A percentile compares a stretch with the other conserved stretches of the same genome.
phyloP scores from a whole-genome alignment of 768 basidiomycete genomes.

The Hygrocybe coccinea region DNA sequence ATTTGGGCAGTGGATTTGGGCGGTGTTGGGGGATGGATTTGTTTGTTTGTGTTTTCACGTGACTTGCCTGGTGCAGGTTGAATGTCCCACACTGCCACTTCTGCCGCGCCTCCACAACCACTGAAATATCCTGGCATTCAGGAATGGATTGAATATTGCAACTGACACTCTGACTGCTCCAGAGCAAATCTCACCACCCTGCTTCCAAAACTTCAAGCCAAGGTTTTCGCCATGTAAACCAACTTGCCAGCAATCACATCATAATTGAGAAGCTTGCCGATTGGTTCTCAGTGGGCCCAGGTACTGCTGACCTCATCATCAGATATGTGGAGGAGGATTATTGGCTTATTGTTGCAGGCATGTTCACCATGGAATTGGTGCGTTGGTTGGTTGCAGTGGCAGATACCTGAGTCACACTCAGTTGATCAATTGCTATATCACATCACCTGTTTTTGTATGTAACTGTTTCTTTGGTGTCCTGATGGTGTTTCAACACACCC shows the following conservation, averaged over 20 bases:
- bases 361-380: slow-evolving; percentile 5
- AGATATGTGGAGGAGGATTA: slow-evolving; percentile 5
- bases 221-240: slow-evolving; percentile 4
- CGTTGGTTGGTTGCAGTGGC: neutral
- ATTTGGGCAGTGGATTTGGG: too few species aligned
- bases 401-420: neutral
- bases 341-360: neutral
- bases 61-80: neutral
- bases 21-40: too few species aligned
- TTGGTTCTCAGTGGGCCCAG: slow-evolving; percentile 4
- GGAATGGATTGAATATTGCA: slow-evolving; percentile 7
- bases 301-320: slow-evolving; percentile 6
- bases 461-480: neutral
- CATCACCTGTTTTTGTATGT: neutral
- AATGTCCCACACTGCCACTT: neutral
- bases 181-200: neutral
- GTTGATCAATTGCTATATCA: neutral
- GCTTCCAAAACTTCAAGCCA: neutral
- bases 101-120: neutral
- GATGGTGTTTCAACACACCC: neutral
- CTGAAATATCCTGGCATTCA: neutral
- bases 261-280: slow-evolving; percentile 4
- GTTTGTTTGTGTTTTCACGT: too few species aligned
- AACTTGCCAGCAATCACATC: slow-evolving; percentile 5
- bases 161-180: neutral